These are phyloP conservation scores for Russula lepida DNA, from an alignment of 768 basidiomycete genomes.

Conservation along the genomic window DNA sequence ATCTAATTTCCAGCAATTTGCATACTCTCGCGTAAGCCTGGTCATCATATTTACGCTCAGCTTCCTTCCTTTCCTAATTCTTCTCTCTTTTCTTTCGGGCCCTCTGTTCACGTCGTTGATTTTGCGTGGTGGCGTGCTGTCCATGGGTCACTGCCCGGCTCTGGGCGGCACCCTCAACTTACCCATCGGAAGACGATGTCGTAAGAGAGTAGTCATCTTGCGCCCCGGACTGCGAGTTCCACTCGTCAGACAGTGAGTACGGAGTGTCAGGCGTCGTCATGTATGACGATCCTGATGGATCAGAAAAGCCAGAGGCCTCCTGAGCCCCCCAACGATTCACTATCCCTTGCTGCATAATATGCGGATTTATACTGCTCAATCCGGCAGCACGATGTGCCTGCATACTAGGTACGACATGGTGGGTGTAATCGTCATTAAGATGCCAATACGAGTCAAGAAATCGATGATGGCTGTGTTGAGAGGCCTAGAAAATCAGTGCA, in stretches of 20 bases:
- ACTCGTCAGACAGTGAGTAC: too few species aligned
- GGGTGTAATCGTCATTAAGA: background rate
- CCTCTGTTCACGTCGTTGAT: background rate
- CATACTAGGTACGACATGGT: too few species aligned
- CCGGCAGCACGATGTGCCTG: background rate
- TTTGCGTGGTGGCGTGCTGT: background rate
- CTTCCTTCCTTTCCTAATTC: background rate
- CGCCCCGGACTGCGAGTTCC: background rate
- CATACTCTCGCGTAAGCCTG: background rate
- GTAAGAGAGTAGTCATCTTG: background rate
- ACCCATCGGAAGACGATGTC: background rate
- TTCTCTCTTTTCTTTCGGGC: background rate
- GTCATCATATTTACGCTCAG: background rate
- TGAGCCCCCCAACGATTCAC: background rate
- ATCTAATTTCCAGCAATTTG: background rate
- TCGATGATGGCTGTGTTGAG: background rate
- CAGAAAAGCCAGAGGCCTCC: background rate
- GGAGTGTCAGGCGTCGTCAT: too few species aligned
- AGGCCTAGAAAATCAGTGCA: background rate
- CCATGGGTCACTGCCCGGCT: background rate
- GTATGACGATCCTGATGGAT: background rate
- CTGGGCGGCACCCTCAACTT: background rate
- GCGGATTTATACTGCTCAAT: background rate
- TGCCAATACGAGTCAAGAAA: background rate
- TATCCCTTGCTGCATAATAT: background rate